Conservation (phyloP, 768 basidiomycete genomes). For the Leccinum subgranulosum region DNA sequence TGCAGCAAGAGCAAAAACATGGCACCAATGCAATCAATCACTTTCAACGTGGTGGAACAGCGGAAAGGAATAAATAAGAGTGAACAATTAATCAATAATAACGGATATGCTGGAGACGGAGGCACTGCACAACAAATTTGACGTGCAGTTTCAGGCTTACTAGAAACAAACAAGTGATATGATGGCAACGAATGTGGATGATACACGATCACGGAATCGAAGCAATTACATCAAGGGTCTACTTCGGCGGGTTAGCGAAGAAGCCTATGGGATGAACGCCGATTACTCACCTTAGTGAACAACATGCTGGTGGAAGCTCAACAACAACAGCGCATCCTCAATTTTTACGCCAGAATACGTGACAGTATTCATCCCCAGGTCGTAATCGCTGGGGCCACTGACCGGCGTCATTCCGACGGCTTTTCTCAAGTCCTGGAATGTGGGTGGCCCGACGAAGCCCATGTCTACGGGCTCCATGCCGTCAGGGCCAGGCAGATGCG, state of each 20-base stretch:
- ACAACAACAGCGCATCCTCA: slow-evolving; percentile 71
- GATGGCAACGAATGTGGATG: slow-evolving; percentile 10
- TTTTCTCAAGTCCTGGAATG: slow-evolving; percentile 51
- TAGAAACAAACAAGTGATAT: slow-evolving; percentile 8
- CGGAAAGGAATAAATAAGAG: slow-evolving; percentile 23
- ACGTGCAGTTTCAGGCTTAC: slow-evolving; percentile 8
- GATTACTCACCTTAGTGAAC: slow-evolving; percentile 42
- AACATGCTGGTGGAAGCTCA: slow-evolving; percentile 70
- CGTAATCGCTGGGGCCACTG: slow-evolving; percentile 23
- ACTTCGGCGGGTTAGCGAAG: slow-evolving; percentile 10
- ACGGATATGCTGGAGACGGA: slow-evolving; percentile 29
- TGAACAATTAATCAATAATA: slow-evolving; percentile 36
- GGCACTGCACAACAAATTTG: slow-evolving; percentile 7
- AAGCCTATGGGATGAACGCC: neutral
- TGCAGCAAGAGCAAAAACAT: slow-evolving; percentile 15
- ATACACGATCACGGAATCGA: slow-evolving; percentile 20
- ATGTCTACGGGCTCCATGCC: slow-evolving; percentile 32
- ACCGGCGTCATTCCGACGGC: slow-evolving; percentile 26
- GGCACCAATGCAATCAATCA: slow-evolving; percentile 8
- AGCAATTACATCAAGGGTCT: slow-evolving; percentile 15
- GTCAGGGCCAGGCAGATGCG: slow-evolving; percentile 31
- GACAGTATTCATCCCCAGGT: slow-evolving; percentile 25
- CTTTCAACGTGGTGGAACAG: slow-evolving; percentile 3
- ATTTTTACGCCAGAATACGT: slow-evolving; percentile 55
- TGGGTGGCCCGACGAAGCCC: slow-evolving; percentile 38